A percentile compares a stretch with the other conserved stretches of the same genome.
Conservation (phyloP, 179 eudicot species). For the Beta macrorhiza region DNA sequence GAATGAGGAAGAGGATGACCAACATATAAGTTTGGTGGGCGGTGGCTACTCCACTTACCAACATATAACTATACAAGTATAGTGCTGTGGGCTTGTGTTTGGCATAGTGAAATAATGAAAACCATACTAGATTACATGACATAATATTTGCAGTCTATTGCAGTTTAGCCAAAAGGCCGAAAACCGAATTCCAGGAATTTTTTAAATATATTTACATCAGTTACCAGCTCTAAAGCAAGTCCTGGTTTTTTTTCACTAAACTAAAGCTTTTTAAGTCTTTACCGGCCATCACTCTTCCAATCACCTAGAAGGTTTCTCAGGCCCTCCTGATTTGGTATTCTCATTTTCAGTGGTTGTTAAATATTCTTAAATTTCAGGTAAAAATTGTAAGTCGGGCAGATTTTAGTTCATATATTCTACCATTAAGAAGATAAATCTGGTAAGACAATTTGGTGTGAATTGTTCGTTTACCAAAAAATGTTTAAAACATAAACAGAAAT, state of each 20-base stretch:
- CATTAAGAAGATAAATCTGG: background rate
- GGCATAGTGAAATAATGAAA: background rate
- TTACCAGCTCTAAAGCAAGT: background rate
- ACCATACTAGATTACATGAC: background rate
- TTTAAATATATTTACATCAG: background rate
- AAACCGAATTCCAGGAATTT: background rate
- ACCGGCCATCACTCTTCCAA: background rate
- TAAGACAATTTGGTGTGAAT: background rate
- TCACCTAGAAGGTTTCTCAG: constrained; percentile 1
- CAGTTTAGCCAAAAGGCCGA: background rate
- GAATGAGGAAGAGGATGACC: too few relatives aligned
- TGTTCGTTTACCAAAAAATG: background rate
- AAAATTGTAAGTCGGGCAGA: background rate
- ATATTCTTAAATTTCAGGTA: background rate
- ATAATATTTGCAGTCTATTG: background rate
- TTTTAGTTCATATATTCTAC: background rate
- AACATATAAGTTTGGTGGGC: too few relatives aligned
- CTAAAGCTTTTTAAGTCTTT: background rate
- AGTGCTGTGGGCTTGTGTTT: too few relatives aligned
- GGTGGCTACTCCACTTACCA: too few relatives aligned
- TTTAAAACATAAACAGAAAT: background rate
- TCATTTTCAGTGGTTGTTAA: background rate
- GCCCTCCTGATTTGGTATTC: background rate
- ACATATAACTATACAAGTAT: too few relatives aligned
- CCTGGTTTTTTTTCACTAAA: background rate